These are phyloP conservation scores for Cladochytrium replicatum DNA, from an alignment of 192 early-diverging fungal genomes.

Conservation along the genomic window DNA sequence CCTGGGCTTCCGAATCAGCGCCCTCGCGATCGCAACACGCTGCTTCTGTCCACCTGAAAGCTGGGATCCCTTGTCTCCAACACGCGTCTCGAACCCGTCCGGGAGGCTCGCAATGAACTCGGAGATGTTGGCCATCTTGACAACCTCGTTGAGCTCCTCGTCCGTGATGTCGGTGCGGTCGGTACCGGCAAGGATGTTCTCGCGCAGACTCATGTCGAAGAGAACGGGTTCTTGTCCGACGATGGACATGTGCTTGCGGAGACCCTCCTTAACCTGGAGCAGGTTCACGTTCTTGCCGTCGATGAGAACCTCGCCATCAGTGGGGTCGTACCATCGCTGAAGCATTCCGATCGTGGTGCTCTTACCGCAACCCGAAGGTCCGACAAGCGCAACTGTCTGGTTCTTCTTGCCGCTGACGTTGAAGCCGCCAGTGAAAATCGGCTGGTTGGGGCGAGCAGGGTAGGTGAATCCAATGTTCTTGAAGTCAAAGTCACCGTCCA, in stretches of 20 bases:
- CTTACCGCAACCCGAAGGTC: constrained; percentile 79
- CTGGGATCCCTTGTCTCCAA: constrained; percentile 29
- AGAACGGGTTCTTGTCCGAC: constrained; percentile 90
- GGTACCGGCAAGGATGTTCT: constrained; percentile 70
- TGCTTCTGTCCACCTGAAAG: constrained; percentile 34
- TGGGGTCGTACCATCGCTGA: constrained; percentile 67
- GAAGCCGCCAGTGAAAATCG: constrained; percentile 43
- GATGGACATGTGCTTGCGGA: constrained; percentile 72
- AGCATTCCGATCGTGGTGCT: constrained; percentile 36
- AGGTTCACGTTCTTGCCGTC: constrained; percentile 54
- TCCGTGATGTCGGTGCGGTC: constrained; percentile 37
- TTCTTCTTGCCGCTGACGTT: constrained; percentile 48
- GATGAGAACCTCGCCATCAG: constrained; percentile 42
- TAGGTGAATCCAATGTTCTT: constrained; percentile 37
- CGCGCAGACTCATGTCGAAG: constrained; percentile 76
- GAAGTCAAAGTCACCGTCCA: constrained; percentile 34
- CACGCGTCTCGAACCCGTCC: constrained; percentile 36
- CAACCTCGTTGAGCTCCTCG: constrained; percentile 57
- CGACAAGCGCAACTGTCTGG: constrained; percentile 76
- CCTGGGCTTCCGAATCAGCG: constrained; percentile 49
- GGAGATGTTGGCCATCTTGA: constrained; percentile 61
- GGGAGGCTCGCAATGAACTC: constrained; percentile 49
- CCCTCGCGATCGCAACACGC: constrained; percentile 44
- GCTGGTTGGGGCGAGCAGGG: constrained; percentile 45
- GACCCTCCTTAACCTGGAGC: constrained; percentile 52